Evolutionary conservation across 306 rosid genomes (phyloP).

Genomic region (Cicer arietinum): DNA sequence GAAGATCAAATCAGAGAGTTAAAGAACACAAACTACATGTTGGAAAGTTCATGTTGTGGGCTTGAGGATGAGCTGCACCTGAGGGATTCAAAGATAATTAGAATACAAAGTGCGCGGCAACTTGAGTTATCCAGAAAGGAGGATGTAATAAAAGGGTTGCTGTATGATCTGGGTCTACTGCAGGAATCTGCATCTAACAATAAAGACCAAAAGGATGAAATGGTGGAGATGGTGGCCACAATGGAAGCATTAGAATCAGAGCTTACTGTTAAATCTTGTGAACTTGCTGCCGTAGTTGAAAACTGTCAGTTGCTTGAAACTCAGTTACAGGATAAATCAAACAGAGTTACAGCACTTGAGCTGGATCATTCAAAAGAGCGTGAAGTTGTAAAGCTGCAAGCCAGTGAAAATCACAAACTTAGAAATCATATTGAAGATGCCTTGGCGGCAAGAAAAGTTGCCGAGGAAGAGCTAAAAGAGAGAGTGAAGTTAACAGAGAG

Average conservation of each 20-base stretch:
- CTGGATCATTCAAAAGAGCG: slow-evolving; percentile 54
- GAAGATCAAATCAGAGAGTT: slow-evolving; percentile 56
- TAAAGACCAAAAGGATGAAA: slow-evolving; percentile 81
- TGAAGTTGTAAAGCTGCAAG: slow-evolving; percentile 49
- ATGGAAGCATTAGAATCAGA: slow-evolving; percentile 68
- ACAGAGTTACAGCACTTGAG: slow-evolving; percentile 65
- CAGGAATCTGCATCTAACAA: slow-evolving; percentile 90
- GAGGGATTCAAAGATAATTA: slow-evolving; percentile 58
- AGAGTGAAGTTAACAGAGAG: slow-evolving; percentile 57
- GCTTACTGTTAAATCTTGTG: slow-evolving; percentile 66
- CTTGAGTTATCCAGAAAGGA: slow-evolving; percentile 80
- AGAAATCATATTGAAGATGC: slow-evolving; percentile 58
- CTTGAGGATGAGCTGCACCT: slow-evolving; percentile 55
- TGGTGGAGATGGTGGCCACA: slow-evolving; percentile 62
- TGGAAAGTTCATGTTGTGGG: slow-evolving; percentile 49
- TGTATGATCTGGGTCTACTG: slow-evolving; percentile 88
- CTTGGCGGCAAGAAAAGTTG: slow-evolving; percentile 50
- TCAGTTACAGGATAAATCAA: slow-evolving; percentile 64
- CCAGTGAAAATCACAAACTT: slow-evolving; percentile 59
- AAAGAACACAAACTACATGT: slow-evolving; percentile 40
- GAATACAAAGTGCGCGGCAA: slow-evolving; percentile 55
- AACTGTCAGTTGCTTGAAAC: slow-evolving; percentile 63
- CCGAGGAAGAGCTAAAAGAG: slow-evolving; percentile 69
- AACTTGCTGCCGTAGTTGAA: slow-evolving; percentile 64
- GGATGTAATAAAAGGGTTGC: slow-evolving; percentile 76